Evolutionary conservation across 129 eudicot species (phyloP), one percentile per base, ranked within the genome.

Genomic region (Arctium lappa): DNA sequence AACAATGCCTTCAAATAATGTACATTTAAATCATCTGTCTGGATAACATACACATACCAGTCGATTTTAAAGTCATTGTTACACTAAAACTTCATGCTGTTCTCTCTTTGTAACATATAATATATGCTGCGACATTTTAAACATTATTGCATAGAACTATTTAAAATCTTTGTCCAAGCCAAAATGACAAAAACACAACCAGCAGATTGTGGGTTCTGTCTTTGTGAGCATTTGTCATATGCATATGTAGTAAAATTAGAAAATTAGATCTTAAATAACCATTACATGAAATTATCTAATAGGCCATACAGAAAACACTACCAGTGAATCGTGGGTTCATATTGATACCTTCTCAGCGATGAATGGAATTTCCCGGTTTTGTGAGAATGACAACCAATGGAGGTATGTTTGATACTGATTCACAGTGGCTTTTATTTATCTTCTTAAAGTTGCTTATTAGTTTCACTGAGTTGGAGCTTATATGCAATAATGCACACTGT

Each of bases 291-390:
- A 34, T 73, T 62, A 60, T 27, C 30, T 79, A 18, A 80, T 90
- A 95, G 97, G 94, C 11, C 75, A 80, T 74, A 68, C 81, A 27
- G 68, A 86, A 22, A 90, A 87, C 80, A 88, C 87, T 79, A 86
- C 89, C 44, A 77, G 60, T 79, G 95, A 93, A 77, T 38, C 83
- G 2, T 85, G 83, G 88, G 95, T 93, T 83, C 99, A 96, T 76
- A 87, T 96, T 18, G 99, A 96, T 80, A 86, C 97, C 66, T 93
- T 86, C 78, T 89, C 98, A 78, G 99, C 99, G 77, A 96, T 96
- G 92, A 96, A 96, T 85, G 99, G 99, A 69, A 89, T 96, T 73
- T 93, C 98, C 40, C 88, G 99, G 74, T 96, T 96, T 81, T 91
- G 98, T 91, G 98, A 96, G 86, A 79, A 84, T 80, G 79, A 76